phyloP scores from a whole-genome alignment of 169 alveolate species.

The Cryptosporidium muris region DNA sequence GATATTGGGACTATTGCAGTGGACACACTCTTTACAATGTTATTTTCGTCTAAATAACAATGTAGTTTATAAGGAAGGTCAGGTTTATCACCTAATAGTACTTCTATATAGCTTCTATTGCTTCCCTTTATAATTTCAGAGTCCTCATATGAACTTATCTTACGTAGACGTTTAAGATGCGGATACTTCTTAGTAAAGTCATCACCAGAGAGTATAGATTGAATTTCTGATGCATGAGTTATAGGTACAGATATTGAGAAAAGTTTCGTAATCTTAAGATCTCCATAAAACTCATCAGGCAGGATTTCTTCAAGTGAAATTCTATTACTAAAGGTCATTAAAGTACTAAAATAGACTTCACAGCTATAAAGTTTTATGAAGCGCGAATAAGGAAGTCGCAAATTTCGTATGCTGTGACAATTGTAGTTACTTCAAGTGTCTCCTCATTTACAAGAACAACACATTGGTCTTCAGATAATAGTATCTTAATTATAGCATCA shows the following conservation, averaged over 20 bases:
- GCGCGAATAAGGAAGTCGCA: slow-evolving; percentile 37
- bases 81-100: slow-evolving; percentile 31
- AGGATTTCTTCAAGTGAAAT: slow-evolving; percentile 32
- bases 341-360: not conserved
- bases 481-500: slow-evolving; percentile 50
- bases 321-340: too few species aligned
- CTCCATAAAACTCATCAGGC: slow-evolving; percentile 28
- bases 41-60: not conserved
- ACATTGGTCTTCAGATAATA: slow-evolving; percentile 65
- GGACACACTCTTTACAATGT: not conserved
- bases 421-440: slow-evolving; percentile 43
- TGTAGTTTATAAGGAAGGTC: slow-evolving; percentile 17
- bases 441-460: slow-evolving; percentile 14
- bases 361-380: not conserved
- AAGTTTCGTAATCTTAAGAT: slow-evolving; percentile 15
- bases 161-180: slow-evolving; percentile 46
- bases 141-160: not conserved
- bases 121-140: not conserved
- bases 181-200: slow-evolving; percentile 31
- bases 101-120: slow-evolving; percentile 1
- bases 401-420: slow-evolving; percentile 52
- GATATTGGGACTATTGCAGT: slow-evolving; percentile 75
- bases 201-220: not conserved
- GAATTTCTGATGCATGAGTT: slow-evolving; percentile 24
- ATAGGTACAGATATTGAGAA: slow-evolving; percentile 20